Evolutionary conservation across 805 yeast genomes (phyloP), one percentile per base, ranked within the genome.

Genomic region (Myxozyma melibiosi): DNA sequence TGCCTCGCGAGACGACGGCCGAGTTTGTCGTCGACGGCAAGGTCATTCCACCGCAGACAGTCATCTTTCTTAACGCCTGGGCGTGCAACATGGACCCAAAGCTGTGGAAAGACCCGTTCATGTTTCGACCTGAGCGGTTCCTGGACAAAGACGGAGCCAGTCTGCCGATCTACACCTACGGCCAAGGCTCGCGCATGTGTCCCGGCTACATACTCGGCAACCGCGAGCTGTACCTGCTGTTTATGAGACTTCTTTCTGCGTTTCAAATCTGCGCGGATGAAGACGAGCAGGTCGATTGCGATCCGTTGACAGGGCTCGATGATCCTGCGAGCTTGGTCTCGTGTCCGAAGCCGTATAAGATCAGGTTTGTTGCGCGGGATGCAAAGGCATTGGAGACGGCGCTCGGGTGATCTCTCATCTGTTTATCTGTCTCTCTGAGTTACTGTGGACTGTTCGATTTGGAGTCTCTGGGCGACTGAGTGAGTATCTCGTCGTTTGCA

Each of bases 151-250:
- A 66, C 27, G 59, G 61, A 6, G 31, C 14, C 5, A 24, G 50
- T 22, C 44, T 61, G n/a, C 63, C 63, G 11, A 65, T 65, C 38
- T 70, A 65, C 50, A 65, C 73, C 2, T 72, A 68, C 70, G 95
- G 94, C 0, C 78, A 80, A 18, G 95, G 95, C 0, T 74, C 85
- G 0, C 71, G 95, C 53, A 83, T 79, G 83, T 88, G 95, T 68
- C 77, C 85, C 0, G 95, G 94, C 0, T 78, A 78, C 46, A 77
- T 79, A 51, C 74, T 87, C 47, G 90, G 90, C 0, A 75, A 77
- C 63, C 78, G 81, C 52, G 90, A 87, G 67, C 72, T 87, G 65
- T 88, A 87, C 65, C 74, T 81, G 3, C 68, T 85, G 16, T 68
- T 83, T 18, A 72, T 81, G 57, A 78, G 88, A 51, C 66, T 83